Conservation (phyloP, 192 early-diverging fungal genomes). For the Coemansia sp. region DNA sequence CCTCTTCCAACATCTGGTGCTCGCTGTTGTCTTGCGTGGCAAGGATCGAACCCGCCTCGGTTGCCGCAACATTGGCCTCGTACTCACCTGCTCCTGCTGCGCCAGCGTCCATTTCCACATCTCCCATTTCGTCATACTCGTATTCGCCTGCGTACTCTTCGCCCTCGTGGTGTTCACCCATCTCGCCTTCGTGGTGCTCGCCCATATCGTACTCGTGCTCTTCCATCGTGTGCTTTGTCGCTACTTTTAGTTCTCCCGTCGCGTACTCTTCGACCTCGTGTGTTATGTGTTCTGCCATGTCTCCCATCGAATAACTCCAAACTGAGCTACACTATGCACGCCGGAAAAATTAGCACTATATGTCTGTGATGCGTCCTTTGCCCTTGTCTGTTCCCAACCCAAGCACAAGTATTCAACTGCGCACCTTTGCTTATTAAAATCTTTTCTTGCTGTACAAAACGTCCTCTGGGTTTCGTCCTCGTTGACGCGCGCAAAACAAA, state of each 20-base stretch:
- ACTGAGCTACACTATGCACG: background rate
- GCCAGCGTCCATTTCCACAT: constrained; percentile 17
- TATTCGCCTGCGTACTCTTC: constrained; percentile 32
- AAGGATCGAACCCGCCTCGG: constrained; percentile 32
- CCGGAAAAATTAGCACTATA: background rate
- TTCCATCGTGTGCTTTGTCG: constrained; percentile 4
- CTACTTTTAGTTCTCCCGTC: background rate
- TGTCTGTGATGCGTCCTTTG: background rate
- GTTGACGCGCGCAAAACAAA: background rate
- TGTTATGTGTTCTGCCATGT: constrained; percentile 19
- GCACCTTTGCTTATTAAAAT: background rate
- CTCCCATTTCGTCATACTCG: constrained; percentile 41
- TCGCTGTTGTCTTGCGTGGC: constrained; percentile 39
- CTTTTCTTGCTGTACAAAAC: background rate
- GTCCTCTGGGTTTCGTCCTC: background rate
- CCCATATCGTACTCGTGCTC: constrained; percentile 23
- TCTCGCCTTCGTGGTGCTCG: constrained; percentile 20
- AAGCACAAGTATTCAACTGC: background rate
- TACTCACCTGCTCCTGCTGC: constrained; percentile 11
- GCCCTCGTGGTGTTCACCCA: constrained; percentile 6
- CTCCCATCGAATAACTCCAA: background rate
- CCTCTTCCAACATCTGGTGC: constrained; percentile 17
- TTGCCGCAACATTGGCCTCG: constrained; percentile 20
- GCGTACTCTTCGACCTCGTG: constrained; percentile 3
- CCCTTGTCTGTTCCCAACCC: background rate